phyloP scores from a whole-genome alignment of 1,284 basidiomycete genomes.

The Porodaedalea pini region DNA sequence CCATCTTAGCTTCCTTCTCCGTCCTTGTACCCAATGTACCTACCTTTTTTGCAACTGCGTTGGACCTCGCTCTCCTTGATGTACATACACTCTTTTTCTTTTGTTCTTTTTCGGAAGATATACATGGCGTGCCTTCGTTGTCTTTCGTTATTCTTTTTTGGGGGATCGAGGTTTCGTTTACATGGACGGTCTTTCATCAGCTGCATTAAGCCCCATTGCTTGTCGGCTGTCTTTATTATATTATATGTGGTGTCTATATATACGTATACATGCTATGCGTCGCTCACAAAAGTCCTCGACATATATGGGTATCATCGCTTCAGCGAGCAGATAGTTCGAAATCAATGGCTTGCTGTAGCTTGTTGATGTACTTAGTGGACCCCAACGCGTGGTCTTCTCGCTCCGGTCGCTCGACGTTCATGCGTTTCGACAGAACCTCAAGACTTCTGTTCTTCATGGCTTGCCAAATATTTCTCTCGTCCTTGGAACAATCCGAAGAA shows the following conservation, averaged over 20 bases:
- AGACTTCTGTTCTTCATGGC: slow-evolving; percentile 23
- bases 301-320: background rate
- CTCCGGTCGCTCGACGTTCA: slow-evolving; percentile 18
- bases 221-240: slow-evolving; percentile 10
- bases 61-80: background rate
- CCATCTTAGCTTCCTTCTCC: background rate
- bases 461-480: slow-evolving; percentile 23
- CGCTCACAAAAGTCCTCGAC: background rate
- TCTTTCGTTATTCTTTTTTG: slow-evolving; percentile 5
- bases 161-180: slow-evolving; percentile 1
- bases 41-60: background rate
- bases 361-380: slow-evolving; percentile 19
- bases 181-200: slow-evolving; percentile 4
- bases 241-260: slow-evolving; percentile 2
- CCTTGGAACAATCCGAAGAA: background rate
- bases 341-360: slow-evolving; percentile 15
- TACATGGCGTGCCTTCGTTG: background rate
- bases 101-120: background rate
- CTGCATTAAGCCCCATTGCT: background rate
- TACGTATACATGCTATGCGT: slow-evolving; percentile 5
- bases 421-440: slow-evolving; percentile 18
- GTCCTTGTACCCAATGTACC: background rate
- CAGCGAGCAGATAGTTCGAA: slow-evolving; percentile 12
- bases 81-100: slow-evolving; percentile 2
- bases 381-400: slow-evolving; percentile 26